Evolutionary conservation across 2,329 filamentous ascomycete species (phyloP), one percentile per base, ranked within the genome.

Genomic region (Fusarium avenaceum): DNA sequence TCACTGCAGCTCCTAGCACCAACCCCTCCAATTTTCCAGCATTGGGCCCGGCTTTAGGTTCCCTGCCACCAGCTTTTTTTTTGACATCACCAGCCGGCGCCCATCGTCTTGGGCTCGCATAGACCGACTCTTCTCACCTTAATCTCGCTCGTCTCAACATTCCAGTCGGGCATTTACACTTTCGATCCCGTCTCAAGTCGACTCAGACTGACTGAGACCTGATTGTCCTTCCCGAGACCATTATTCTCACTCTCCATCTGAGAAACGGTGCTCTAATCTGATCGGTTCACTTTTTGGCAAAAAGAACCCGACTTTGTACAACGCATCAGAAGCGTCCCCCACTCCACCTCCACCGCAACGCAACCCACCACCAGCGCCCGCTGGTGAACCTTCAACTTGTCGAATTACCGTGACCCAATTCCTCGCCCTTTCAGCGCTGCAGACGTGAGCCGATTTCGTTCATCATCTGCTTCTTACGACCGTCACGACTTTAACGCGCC

Each of bases 401-500:
- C 77, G 73, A 73, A 74, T 75, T 74, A 75, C 73, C 63, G 68
- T 71, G 71, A 75, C 22, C 57, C 56, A 63, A 69, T 62, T 49
- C 63, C 61, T 52, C 60, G 68, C 42, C 68, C 72, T 49, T 69
- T 53, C 56, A 64, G 61, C 63, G 77, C 78, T 78, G 81, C 81
- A 79, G 82, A 80, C 76, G 81, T 83, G 82, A 81, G 82, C 72
- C 79, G 76, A 76, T 77, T 76, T 77, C 79, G 74, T 57, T 73
- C 79, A 67, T 73, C 76, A 49, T 74, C 76, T 46, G 73, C 75
- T 70, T 76, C 76, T 85, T 76, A 85, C 81, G 84, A 86, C 84
- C 81, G 81, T 83, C 79, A 86, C 86, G 84, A 86, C 76, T 79
- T 73, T 79, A 76, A 86, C 83, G 83, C 83, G 75, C 78, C 79